Evolutionary conservation across 2,329 filamentous ascomycete genomes (phyloP).

Genomic region (Pseudocercospora eumusae): DNA sequence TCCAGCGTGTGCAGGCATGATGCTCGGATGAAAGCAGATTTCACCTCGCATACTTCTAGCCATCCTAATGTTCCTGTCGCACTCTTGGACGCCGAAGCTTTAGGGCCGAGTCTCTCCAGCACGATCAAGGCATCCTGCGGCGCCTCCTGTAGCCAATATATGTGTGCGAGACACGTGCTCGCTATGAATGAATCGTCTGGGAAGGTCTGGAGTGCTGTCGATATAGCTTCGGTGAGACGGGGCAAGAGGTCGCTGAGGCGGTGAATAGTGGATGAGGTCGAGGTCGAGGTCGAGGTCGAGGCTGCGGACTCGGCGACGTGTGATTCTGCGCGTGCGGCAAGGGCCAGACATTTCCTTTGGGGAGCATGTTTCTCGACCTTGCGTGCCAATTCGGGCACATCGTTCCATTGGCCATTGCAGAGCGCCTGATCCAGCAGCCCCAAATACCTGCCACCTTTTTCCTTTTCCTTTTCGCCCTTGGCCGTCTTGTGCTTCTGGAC

Average conservation of each 20-base stretch:
- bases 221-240: slow-evolving; percentile 42
- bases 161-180: slow-evolving; percentile 78
- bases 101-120: slow-evolving; percentile 39
- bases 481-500: slow-evolving; percentile 26
- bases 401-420: slow-evolving; percentile 83
- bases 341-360: slow-evolving; percentile 67
- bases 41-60: slow-evolving; percentile 70
- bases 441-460: slow-evolving; percentile 79
- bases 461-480: slow-evolving; percentile 61
- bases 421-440: slow-evolving; percentile 80
- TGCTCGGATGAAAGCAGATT: slow-evolving; percentile 35
- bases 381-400: slow-evolving; percentile 82
- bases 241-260: slow-evolving; percentile 44
- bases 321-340: slow-evolving; percentile 51
- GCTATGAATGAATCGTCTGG: slow-evolving; percentile 68
- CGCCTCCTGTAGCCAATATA: slow-evolving; percentile 74
- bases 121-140: slow-evolving; percentile 59
- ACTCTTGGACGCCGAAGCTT: slow-evolving; percentile 9
- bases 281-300: slow-evolving; percentile 39
- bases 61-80: slow-evolving; percentile 55
- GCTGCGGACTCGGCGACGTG: slow-evolving; percentile 49
- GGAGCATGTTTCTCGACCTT: slow-evolving; percentile 95
- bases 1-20: slow-evolving; percentile 34
- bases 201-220: slow-evolving; percentile 35
- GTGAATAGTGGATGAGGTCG: slow-evolving; percentile 42